Percentiles rank a stretch among this genome's conserved stretches.
These are phyloP conservation scores for Zea mays DNA, from an alignment of 176 grass and related monocot genomes.

Conservation along the genomic window Zm-B73-REFERENCE-NAM-5.0 NC_050097.1:13844501-13845000, in stretches of 20 bases:
- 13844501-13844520: too few species aligned
- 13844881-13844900: conserved; percentile 27
- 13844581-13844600: conserved; percentile 7
- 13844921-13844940: conserved; percentile 67
- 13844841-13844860: conserved; percentile 37
- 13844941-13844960: conserved; percentile 68
- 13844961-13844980: conserved; percentile 73
- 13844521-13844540: too few species aligned
- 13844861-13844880: conserved; percentile 12
- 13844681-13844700: conserved; percentile 65
- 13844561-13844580: too few species aligned
- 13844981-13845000: conserved; percentile 81
- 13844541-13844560: too few species aligned
- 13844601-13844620: neutral
- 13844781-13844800: conserved; percentile 66
- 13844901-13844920: conserved; percentile 88
- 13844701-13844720: conserved; percentile 14
- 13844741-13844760: conserved; percentile 43
- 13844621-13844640: neutral
- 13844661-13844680: conserved; percentile 62
- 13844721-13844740: conserved; percentile 51
- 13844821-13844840: conserved; percentile 40
- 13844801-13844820: conserved; percentile 60
- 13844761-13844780: conserved; percentile 66
- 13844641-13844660: conserved; percentile 26